Evolutionary conservation across 306 rosid genomes (phyloP), one percentile per base, ranked within the genome.

Genomic region (Ceratonia siliqua): DNA sequence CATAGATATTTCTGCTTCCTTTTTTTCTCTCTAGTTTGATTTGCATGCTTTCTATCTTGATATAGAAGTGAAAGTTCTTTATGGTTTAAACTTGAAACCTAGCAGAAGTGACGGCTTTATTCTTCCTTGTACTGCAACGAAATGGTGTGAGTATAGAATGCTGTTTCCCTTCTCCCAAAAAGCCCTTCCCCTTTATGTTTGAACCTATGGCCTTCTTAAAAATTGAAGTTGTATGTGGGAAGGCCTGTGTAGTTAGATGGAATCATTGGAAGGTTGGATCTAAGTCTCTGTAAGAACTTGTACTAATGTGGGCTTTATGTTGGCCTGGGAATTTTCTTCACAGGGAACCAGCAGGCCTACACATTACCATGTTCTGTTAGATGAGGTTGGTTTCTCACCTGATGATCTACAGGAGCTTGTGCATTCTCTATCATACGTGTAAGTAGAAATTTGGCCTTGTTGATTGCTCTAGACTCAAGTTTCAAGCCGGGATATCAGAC

Each of bases 321-420:
- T 45, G 12, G 33, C 50, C 15, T 4, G 6, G 43, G 2, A 83
- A 30, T 79, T 13, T 74, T 53, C 33, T 79, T 9, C 62, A 39
- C 78, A 95, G 99, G 99, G 99, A 10, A 95, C 99, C 5, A 90
- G 93, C 1, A 85, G 98, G 88, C 99, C 99, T 1, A 92, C 99
- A 0, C 98, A 95, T 79, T 95, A 95, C 74, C 99, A 95, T 69
- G 91, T 92, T 65, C 88, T 95, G 65, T 81, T 76, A 2, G 99
- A 95, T 54, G 87, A 95, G 36, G 20, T 90, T 53, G 97, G 97
- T 18, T 89, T 92, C 74, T 83, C 95, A 2, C 82, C 98, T 0
- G 99, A 95, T 79, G 96, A 95, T 57, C 80, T 95, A 1, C 98
- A 95, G 79, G 99, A 95, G 48, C 90, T 95, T 20, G 98, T 95